These are phyloP conservation scores for Flaveria bidentis DNA, from an alignment of 129 eudicot species.

Conservation along the genomic window DNA sequence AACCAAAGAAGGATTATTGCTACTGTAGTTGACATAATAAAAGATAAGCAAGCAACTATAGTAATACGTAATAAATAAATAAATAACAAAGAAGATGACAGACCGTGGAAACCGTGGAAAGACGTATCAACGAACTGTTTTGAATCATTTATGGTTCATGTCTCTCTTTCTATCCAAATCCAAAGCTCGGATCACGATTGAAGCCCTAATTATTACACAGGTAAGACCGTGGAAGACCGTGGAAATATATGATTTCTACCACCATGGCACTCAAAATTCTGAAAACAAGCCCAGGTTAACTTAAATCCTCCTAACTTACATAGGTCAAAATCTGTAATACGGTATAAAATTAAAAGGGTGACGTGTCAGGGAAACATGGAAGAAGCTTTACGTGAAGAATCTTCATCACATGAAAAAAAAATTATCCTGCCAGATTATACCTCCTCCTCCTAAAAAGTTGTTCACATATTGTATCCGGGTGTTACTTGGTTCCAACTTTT, in stretches of 20 bases:
- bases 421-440: conserved; percentile 4
- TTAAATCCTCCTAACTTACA: conserved; percentile 14
- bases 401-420: not conserved
- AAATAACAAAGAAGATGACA: conserved; percentile 20
- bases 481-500: not conserved
- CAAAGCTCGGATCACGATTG: conserved; percentile 30
- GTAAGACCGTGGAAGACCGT: conserved; percentile 21
- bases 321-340: not conserved
- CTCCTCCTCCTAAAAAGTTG: conserved; percentile 3
- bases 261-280: conserved; percentile 17
- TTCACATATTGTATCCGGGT: not conserved
- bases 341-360: conserved; percentile 7
- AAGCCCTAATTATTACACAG: conserved; percentile 24
- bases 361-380: not conserved
- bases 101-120: conserved; percentile 38
- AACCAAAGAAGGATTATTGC: conserved; percentile 17
- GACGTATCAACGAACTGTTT: conserved; percentile 25
- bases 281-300: conserved; percentile 10
- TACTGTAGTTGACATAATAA: not conserved
- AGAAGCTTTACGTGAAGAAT: conserved; percentile 2
- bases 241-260: conserved; percentile 8
- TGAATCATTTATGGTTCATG: conserved; percentile 26
- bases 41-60: not conserved
- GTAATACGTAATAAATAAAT: not conserved
- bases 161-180: conserved; percentile 31